Evolutionary conservation across 805 yeast genomes (phyloP).

Genomic region (baker's yeast (Saccharomyces cerevisiae)): DNA sequence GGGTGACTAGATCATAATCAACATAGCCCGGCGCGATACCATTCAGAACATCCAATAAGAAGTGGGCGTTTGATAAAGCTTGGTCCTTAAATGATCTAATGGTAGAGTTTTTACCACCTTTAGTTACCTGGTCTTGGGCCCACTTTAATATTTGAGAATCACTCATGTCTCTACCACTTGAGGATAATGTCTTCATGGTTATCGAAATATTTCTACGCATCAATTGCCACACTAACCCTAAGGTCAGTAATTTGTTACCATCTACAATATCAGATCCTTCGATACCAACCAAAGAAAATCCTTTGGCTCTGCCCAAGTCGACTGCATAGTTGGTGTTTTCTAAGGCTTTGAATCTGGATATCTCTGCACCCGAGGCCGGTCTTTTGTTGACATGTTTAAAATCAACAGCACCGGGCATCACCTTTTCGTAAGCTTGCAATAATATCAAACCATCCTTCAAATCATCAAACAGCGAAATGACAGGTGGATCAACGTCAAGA

Average conservation of each 20-base stretch:
- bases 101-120: constrained; percentile 70
- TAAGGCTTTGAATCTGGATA: constrained; percentile 86
- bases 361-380: constrained; percentile 65
- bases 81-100: constrained; percentile 83
- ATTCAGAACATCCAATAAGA: constrained; percentile 79
- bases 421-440: constrained; percentile 91
- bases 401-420: constrained; percentile 85
- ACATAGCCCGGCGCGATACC: constrained; percentile 97
- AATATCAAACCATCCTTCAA: constrained; percentile 85
- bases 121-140: constrained; percentile 81
- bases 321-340: constrained; percentile 99
- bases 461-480: constrained; percentile 85
- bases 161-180: constrained; percentile 65
- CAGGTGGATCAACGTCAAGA: constrained; percentile 91
- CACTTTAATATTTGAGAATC: constrained; percentile 85
- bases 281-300: constrained; percentile 91
- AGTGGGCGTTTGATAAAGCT: constrained; percentile 66
- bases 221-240: constrained; percentile 95
- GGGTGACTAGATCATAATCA: constrained; percentile 83
- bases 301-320: constrained; percentile 85
- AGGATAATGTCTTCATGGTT: constrained; percentile 66
- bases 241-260: constrained; percentile 79
- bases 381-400: constrained; percentile 72
- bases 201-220: constrained; percentile 92
- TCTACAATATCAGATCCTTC: constrained; percentile 97